Evolutionary conservation across 257 asterid genomes (phyloP).

Genomic region (Fraxinus pennsylvanica): DNA sequence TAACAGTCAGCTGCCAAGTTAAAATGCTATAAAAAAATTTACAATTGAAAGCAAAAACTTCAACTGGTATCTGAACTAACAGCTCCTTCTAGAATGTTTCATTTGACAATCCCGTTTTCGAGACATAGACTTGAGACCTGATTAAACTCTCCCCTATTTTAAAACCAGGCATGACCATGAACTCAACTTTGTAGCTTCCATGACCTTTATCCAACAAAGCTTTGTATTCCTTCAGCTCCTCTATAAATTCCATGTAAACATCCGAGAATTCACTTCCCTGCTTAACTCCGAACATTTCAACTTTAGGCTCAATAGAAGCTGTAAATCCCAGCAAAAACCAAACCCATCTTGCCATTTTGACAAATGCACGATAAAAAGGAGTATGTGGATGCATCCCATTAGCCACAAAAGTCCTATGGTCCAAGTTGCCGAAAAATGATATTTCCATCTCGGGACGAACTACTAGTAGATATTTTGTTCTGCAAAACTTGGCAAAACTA

Average conservation of each 20-base stretch:
- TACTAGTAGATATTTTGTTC: conserved; percentile 62
- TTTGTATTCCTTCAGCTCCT: conserved; percentile 53
- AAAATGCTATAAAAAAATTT: conserved; percentile 30
- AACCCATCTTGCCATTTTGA: conserved; percentile 76
- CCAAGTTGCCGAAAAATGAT: conserved; percentile 74
- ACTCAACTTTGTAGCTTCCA: conserved; percentile 61
- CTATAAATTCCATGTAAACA: conserved; percentile 59
- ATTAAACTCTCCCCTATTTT: conserved; percentile 50
- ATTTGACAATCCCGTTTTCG: conserved; percentile 31
- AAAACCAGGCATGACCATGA: conserved; percentile 85
- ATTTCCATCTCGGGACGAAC: conserved; percentile 70
- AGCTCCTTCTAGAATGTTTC: conserved; percentile 27
- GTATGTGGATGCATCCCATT: conserved; percentile 70
- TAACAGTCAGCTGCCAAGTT: conserved; percentile 21
- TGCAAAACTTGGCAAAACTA: conserved; percentile 67
- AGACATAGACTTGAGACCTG: conserved; percentile 69
- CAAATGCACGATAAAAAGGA: conserved; percentile 65
- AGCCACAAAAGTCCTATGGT: conserved; percentile 64
- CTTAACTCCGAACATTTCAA: conserved; percentile 55
- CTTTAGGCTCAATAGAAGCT: conserved; percentile 45
- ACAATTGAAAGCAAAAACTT: conserved; percentile 14
- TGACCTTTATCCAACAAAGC: conserved; percentile 29
- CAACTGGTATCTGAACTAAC: conserved; percentile 13
- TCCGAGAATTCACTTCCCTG: conserved; percentile 62
- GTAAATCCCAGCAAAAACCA: conserved; percentile 68